Conservation (phyloP, 495 filamentous ascomycete genomes). For the Poronia punctata region DNA sequence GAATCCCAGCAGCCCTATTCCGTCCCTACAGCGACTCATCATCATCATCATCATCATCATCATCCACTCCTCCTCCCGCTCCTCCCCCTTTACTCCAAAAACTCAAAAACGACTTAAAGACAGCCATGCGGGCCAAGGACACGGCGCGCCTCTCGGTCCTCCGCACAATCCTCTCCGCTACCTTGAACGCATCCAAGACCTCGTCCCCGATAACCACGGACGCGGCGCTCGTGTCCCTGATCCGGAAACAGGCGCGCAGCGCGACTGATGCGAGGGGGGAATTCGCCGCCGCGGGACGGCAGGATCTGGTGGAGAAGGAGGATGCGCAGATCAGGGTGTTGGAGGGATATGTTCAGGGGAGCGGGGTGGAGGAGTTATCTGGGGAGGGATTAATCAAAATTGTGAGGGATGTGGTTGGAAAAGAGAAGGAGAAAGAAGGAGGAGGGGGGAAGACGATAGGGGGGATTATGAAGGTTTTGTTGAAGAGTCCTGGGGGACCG, state of each 20-base stretch:
- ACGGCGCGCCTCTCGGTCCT: slow-evolving; percentile 46
- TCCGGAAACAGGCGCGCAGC: slow-evolving; percentile 37
- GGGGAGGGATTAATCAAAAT: slow-evolving; percentile 32
- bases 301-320: slow-evolving; percentile 52
- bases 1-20: background rate
- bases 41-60: no score
- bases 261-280: slow-evolving; percentile 38
- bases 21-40: slow-evolving; percentile 33
- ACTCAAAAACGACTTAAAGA: slow-evolving; percentile 51
- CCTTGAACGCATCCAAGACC: slow-evolving; percentile 53
- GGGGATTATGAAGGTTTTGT: slow-evolving; percentile 31
- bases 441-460: slow-evolving; percentile 13
- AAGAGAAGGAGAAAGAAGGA: slow-evolving; percentile 16
- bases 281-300: slow-evolving; percentile 41
- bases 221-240: slow-evolving; percentile 46
- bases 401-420: slow-evolving; percentile 31
- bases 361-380: slow-evolving; percentile 34
- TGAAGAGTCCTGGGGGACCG: slow-evolving; percentile 27
- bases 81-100: slow-evolving; percentile 35
- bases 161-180: slow-evolving; percentile 45
- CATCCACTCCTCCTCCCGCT: slow-evolving; percentile 13
- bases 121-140: slow-evolving; percentile 54
- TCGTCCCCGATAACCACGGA: slow-evolving; percentile 47
- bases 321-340: slow-evolving; percentile 39
- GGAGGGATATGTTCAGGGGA: slow-evolving; percentile 40